Evolutionary conservation across 805 yeast species (phyloP).

Genomic region (Teunomyces funiuensis): DNA sequence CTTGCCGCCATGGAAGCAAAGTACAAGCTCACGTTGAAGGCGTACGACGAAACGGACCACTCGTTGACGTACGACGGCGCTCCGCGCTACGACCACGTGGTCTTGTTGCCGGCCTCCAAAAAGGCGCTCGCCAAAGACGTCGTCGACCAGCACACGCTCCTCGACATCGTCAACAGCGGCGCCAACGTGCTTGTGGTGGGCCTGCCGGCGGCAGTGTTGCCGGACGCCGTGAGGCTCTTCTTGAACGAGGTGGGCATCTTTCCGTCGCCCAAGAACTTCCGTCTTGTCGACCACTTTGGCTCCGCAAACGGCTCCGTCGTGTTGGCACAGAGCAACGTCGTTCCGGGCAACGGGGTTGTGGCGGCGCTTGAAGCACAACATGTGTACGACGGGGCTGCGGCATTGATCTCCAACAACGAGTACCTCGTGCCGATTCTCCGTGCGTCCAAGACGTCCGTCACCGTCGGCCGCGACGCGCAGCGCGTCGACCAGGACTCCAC

Average conservation of each 20-base stretch:
- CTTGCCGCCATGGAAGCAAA: slow-evolving; percentile 21
- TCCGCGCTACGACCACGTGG: slow-evolving; percentile 27
- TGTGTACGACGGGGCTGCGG: slow-evolving; percentile 55
- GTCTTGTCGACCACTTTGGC: slow-evolving; percentile 64
- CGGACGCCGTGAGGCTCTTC: slow-evolving; percentile 54
- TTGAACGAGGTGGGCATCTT: slow-evolving; percentile 79
- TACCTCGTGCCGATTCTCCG: slow-evolving; percentile 67
- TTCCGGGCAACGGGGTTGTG: slow-evolving; percentile 12
- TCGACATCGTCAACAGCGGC: slow-evolving; percentile 61
- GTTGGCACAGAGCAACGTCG: slow-evolving; percentile 29
- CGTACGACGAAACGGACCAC: slow-evolving; percentile 21
- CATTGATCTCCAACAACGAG: slow-evolving; percentile 68
- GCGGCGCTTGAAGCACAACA: slow-evolving; percentile 3
- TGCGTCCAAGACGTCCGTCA: slow-evolving; percentile 66
- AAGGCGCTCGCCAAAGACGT: slow-evolving; percentile 30
- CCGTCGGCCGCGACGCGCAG: slow-evolving; percentile 40
- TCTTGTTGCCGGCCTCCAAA: slow-evolving; percentile 37
- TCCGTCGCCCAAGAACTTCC: slow-evolving; percentile 75
- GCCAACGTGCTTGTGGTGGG: slow-evolving; percentile 77
- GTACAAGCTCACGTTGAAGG: slow-evolving; percentile 17
- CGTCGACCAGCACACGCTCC: slow-evolving; percentile 40
- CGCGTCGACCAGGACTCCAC: slow-evolving; percentile 46
- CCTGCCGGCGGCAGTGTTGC: slow-evolving; percentile 33
- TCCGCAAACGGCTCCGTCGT: slow-evolving; percentile 29
- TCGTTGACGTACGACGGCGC: slow-evolving; percentile 24